Evolutionary conservation across 192 early-diverging fungal genomes (phyloP).

Genomic region (Mortierella alpina): DNA sequence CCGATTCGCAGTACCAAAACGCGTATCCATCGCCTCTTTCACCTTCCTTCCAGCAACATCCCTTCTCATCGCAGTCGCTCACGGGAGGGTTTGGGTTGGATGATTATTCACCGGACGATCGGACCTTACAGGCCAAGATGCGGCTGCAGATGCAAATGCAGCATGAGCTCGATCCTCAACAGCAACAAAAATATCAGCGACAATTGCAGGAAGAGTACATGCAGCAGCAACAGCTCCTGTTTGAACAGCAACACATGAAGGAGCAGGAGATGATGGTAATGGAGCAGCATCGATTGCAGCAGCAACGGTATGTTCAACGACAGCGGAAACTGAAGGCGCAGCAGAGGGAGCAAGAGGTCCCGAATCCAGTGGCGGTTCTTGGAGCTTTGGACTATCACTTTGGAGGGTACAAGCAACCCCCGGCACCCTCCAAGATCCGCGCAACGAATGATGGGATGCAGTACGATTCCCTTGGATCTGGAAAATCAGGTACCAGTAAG

Average conservation of each 20-base stretch:
- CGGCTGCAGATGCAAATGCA: slow-evolving; percentile 49
- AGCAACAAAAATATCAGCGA: neutral
- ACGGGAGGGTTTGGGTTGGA: neutral
- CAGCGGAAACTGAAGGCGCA: neutral
- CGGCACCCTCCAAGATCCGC: slow-evolving; percentile 5
- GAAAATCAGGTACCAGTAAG: neutral
- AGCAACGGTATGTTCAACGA: slow-evolving; percentile 20
- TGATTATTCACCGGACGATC: slow-evolving; percentile 1
- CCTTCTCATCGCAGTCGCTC: neutral
- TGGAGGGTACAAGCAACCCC: slow-evolving; percentile 7
- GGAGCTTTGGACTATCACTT: slow-evolving; percentile 32
- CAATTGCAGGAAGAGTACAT: slow-evolving; percentile 9
- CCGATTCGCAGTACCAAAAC: neutral
- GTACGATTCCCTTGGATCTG: slow-evolving; percentile 6
- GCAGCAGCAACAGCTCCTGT: slow-evolving; percentile 12
- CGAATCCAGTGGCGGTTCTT: slow-evolving; percentile 6
- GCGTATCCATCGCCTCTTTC: slow-evolving; percentile 15
- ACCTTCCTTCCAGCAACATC: slow-evolving; percentile 18
- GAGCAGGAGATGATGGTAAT: slow-evolving; percentile 22
- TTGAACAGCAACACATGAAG: slow-evolving; percentile 5
- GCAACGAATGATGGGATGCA: neutral
- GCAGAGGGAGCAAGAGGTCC: slow-evolving; percentile 16
- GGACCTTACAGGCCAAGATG: slow-evolving; percentile 32
- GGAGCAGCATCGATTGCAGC: slow-evolving; percentile 16
- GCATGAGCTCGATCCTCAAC: slow-evolving; percentile 14